Conservation (phyloP, 2,329 filamentous ascomycete genomes). For the Pseudogymnoascus sp. region DNA sequence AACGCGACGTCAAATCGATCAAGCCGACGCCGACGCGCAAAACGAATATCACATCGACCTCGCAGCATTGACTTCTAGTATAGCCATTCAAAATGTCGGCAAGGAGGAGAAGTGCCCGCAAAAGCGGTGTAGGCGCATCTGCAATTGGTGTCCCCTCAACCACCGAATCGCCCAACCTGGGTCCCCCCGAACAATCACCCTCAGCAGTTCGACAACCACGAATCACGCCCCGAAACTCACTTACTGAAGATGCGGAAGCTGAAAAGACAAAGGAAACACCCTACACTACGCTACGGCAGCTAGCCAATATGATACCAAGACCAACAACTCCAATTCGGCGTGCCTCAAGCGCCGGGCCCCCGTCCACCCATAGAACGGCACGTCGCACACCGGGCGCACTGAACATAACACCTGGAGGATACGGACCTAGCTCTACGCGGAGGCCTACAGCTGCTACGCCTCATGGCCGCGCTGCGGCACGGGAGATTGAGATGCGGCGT, state of each 20-base stretch:
- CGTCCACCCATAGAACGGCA: conserved; percentile 22
- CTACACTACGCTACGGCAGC: conserved; percentile 21
- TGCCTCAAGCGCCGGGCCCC: conserved; percentile 25
- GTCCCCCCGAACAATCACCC: neutral
- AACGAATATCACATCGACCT: neutral
- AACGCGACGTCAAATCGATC: conserved; percentile 2
- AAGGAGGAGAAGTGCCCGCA: conserved; percentile 1
- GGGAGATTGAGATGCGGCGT: conserved; percentile 49
- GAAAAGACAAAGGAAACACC: conserved; percentile 22
- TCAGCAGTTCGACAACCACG: conserved; percentile 15
- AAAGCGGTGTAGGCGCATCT: neutral
- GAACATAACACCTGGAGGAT: conserved; percentile 22
- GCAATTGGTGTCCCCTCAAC: neutral
- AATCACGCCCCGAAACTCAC: conserved; percentile 23
- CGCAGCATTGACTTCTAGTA: neutral
- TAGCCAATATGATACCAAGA: conserved; percentile 23
- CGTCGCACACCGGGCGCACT: conserved; percentile 23
- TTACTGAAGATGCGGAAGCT: conserved; percentile 15
- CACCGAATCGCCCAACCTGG: neutral
- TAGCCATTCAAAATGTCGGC: neutral
- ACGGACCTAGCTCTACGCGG: conserved; percentile 22
- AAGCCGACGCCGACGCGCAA: conserved; percentile 8
- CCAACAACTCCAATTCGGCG: conserved; percentile 27
- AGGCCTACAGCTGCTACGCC: conserved; percentile 37
- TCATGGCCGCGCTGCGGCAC: conserved; percentile 51